These are phyloP conservation scores for Eimeria necatrix DNA, from an alignment of 169 alveolate genomes.

Conservation along the genomic window DNA sequence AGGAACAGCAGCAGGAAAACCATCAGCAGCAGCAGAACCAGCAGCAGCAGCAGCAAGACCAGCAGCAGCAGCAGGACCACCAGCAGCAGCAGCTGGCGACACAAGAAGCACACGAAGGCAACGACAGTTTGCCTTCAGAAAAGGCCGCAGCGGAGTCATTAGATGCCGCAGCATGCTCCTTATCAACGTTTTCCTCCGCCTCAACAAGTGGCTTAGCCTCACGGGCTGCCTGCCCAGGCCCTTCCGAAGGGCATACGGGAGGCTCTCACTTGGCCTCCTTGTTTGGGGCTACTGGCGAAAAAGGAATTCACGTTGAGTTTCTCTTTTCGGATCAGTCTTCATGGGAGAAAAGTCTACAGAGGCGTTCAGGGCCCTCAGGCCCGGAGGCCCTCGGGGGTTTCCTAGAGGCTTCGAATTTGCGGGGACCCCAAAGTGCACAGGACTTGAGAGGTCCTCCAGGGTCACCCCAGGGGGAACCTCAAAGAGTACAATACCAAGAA, in stretches of 20 bases:
- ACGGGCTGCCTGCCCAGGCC: too few relatives aligned
- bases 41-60: neutral
- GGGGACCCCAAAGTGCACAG: neutral
- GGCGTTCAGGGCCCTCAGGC: too few relatives aligned
- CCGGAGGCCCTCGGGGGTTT: neutral
- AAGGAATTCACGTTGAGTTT: neutral
- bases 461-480: neutral
- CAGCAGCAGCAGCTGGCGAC: neutral
- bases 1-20: neutral
- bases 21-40: slow-evolving; percentile 3
- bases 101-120: neutral
- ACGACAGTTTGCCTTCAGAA: neutral
- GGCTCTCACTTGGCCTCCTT: slow-evolving; percentile 8
- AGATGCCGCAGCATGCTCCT: neutral
- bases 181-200: neutral
- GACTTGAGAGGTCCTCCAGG: neutral
- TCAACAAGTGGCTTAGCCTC: too few relatives aligned
- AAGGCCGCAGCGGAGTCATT: neutral
- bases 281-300: slow-evolving; percentile 9
- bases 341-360: too few relatives aligned
- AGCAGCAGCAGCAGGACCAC: neutral
- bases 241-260: neutral
- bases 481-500: neutral
- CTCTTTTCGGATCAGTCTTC: neutral
- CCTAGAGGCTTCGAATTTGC: neutral